These are phyloP conservation scores for Corylus avellana DNA, from an alignment of 306 rosid species.

Conservation along the genomic window DNA sequence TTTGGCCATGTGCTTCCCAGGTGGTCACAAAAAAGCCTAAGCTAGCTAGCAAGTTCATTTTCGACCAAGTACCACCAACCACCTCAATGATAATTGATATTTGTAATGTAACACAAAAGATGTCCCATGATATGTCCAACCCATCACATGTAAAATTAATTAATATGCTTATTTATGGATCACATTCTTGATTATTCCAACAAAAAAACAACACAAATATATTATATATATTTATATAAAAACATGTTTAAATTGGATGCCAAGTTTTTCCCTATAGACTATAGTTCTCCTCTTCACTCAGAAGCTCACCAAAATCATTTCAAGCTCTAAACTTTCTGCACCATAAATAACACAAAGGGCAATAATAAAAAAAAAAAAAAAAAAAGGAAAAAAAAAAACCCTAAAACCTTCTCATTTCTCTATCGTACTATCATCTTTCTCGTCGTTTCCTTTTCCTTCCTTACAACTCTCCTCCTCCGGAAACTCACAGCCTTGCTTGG, in stretches of 20 bases:
- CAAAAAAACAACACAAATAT: no score
- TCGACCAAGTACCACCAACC: no score
- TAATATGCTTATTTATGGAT: no score
- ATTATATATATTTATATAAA: no score
- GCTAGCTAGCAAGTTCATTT: conserved; percentile 18
- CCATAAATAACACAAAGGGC: neutral
- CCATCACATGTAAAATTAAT: no score
- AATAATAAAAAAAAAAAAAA: neutral
- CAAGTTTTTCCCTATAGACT: conserved; percentile 1
- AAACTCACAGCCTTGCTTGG: conserved; percentile 57
- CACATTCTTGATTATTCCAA: neutral
- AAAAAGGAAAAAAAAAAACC: neutral
- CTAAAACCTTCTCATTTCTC: conserved; percentile 20
- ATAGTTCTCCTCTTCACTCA: conserved; percentile 4
- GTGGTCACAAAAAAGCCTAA: conserved; percentile 56
- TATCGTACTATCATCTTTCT: conserved; percentile 21
- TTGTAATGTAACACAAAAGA: no score
- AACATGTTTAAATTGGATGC: conserved; percentile 39
- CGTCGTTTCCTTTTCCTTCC: conserved; percentile 40
- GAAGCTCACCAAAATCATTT: conserved; percentile 8
- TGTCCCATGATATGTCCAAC: no score
- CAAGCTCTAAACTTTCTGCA: conserved; percentile 12
- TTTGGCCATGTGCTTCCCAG: conserved; percentile 66
- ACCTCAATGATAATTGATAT: no score
- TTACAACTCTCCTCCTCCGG: conserved; percentile 46